Evolutionary conservation across 257 asterid species (phyloP), one percentile per base, ranked within the genome.

Genomic region (Haberlea rhodopensis): DNA sequence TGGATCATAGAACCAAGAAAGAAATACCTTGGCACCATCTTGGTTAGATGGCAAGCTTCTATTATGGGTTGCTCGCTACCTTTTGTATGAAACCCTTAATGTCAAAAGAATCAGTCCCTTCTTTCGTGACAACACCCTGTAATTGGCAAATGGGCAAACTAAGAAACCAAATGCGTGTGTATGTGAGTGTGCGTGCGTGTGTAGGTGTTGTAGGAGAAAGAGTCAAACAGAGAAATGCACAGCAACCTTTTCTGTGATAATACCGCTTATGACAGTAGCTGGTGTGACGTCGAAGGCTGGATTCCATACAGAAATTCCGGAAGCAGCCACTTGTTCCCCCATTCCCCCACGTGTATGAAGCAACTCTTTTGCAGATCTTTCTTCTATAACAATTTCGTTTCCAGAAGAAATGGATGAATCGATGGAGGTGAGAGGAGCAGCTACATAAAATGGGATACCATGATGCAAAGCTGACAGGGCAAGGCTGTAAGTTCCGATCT

Each of bases 221-320:
- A 65, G 59, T 43, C 58, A 57, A 67, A 28, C 67, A 72, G 66
- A 53, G 69, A 78, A 60, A 23, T 60, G 57, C 71, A 68, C 73
- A 58, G 61, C 45, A 62, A 86, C 98, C 98, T 89, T 87, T 67
- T 92, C 97, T 8, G 99, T 92, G 26, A 92, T 69, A 34, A 92
- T 85, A 31, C 88, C 97, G 45, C 76, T 81, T 67, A 92, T 87
- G 67, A 89, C 46, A 54, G 69, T 61, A 16, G 99, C 97, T 3
- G 97, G 99, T 49, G 99, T 92, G 49, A 92, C 90, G 52, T 92
- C 99, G 69, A 92, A 92, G 56, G 99, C 99, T 10, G 97, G 99
- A 69, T 92, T 92, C 98, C 98, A 92, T 58, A 92, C 96, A 53
- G 85, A 78, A 69, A 92, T 87, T 45, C 97, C 98, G 29, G 97